Conservation (phyloP, 2,329 filamentous ascomycete species). For the Scleromitrula shiraiana region DNA sequence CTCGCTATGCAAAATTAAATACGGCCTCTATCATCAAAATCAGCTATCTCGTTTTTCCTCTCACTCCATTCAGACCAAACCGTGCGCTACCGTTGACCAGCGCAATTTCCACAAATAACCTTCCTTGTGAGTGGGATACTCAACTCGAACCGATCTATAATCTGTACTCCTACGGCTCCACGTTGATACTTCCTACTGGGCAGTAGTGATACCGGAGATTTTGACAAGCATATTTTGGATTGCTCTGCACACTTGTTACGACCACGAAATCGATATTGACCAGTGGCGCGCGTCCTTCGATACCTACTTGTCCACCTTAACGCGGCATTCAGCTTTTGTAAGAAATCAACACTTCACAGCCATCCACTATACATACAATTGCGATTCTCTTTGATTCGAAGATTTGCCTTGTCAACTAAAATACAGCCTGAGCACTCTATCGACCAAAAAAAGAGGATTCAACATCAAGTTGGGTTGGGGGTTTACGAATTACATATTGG, state of each 20-base stretch:
- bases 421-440: neutral
- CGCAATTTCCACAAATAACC: constrained; percentile 9
- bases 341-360: neutral
- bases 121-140: constrained; percentile 1
- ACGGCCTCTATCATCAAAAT: no score
- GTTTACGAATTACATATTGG: neutral
- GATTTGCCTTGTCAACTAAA: neutral
- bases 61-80: neutral
- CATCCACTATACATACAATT: neutral
- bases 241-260: neutral
- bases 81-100: constrained; percentile 3
- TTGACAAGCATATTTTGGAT: neutral
- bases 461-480: constrained; percentile 1
- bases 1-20: no score
- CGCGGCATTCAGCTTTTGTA: neutral
- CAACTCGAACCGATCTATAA: neutral
- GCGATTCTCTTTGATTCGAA: neutral
- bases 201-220: neutral
- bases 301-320: neutral
- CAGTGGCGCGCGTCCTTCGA: neutral
- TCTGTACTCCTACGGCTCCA: neutral
- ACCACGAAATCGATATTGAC: neutral
- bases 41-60: neutral
- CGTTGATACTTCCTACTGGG: constrained; percentile 4
- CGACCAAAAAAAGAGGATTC: neutral